Base-by-base conservation (phyloP, 148 eudicot genomes). In the Vaccinium myrtillus region DNA sequence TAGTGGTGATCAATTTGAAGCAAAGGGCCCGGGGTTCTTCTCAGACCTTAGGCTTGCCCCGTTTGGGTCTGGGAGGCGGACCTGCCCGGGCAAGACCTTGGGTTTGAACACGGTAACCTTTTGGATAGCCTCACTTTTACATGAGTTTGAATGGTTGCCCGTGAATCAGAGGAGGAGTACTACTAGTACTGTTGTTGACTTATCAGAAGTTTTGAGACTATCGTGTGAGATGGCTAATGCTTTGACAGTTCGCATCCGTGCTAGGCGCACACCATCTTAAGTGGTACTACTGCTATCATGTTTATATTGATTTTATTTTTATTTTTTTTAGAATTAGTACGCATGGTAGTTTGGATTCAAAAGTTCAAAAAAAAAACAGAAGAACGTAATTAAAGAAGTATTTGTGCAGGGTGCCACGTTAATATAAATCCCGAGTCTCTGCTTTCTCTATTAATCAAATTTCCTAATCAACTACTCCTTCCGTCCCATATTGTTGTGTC, bases 171-270 rank as follows among this genome's bases (percentile, higher is more conserved):
- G 25, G 7, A 36, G 13, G 2, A 32, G 30, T 32, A 32, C 32
- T 32, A 32, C 32, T 32, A 32, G 36, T 80, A 8, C 12, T 51
- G 13, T 12, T 30, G 93, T 93, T 77, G 91, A 95, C 76, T 84
- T 95, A 80, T 88, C 95, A 2, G 98, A 95, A 84, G 87, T 87
- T 43, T 56, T 95, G 4, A 94, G 81, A 87, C 85, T 95, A 0
- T 95, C 98, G 2, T 92, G 98, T 80, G 98, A 95, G 84, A 94
- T 94, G 98, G 93, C 90, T n/a, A 86, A 90, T 19, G 95, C 98
- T 6, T 91, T 95, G 43, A 53, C 51, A 6, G 95, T 85, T 43
- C 70, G 81, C 18, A 85, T 90, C 70, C 86, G 82, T 19, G 81
- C 85, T 48, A 90, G 95, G 87, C 89, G 91, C 54, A 61, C 14